A percentile compares a stretch with the other conserved stretches of the same genome.
Evolutionary conservation across 768 basidiomycete genomes (phyloP).

Genomic region (Suillus occidentalis): DNA sequence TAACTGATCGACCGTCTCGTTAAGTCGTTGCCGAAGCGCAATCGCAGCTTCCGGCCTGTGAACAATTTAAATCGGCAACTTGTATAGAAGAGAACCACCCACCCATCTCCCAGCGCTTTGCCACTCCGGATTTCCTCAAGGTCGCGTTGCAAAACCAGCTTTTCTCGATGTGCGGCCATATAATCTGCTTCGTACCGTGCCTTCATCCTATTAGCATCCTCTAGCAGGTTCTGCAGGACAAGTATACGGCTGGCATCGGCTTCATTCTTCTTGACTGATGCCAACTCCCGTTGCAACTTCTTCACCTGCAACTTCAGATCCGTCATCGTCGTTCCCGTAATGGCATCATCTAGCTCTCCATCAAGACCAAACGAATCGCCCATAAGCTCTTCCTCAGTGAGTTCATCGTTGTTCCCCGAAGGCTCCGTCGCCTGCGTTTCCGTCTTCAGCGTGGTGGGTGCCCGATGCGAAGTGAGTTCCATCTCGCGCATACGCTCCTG

Average conservation of each 20-base stretch:
- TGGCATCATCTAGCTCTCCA: slow-evolving; percentile 85
- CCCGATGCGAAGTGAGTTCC: slow-evolving; percentile 64
- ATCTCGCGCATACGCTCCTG: slow-evolving; percentile 90
- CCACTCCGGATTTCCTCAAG: slow-evolving; percentile 89
- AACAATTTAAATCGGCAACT: slow-evolving; percentile 3
- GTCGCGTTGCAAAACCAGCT: slow-evolving; percentile 74
- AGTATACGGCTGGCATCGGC: slow-evolving; percentile 73
- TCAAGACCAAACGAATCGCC: slow-evolving; percentile 66
- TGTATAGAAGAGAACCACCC: slow-evolving; percentile 21
- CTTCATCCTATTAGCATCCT: slow-evolving; percentile 91
- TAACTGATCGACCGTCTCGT: slow-evolving; percentile 83
- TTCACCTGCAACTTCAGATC: slow-evolving; percentile 88
- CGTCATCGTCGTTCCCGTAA: slow-evolving; percentile 84
- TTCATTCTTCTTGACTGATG: slow-evolving; percentile 69
- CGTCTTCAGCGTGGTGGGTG: slow-evolving; percentile 33
- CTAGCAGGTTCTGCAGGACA: slow-evolving; percentile 88
- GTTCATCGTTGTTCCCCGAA: slow-evolving; percentile 24
- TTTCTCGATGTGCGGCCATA: slow-evolving; percentile 78
- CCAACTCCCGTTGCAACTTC: slow-evolving; percentile 78
- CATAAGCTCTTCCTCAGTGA: slow-evolving; percentile 49
- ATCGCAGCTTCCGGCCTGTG: slow-evolving; percentile 81
- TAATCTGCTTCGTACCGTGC: slow-evolving; percentile 87
- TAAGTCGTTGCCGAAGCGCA: slow-evolving; percentile 82
- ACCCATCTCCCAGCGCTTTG: slow-evolving; percentile 84
- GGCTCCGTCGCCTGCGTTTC: slow-evolving; percentile 18